phyloP scores from a whole-genome alignment of 257 asterid species.

The Catharanthus roseus region DNA sequence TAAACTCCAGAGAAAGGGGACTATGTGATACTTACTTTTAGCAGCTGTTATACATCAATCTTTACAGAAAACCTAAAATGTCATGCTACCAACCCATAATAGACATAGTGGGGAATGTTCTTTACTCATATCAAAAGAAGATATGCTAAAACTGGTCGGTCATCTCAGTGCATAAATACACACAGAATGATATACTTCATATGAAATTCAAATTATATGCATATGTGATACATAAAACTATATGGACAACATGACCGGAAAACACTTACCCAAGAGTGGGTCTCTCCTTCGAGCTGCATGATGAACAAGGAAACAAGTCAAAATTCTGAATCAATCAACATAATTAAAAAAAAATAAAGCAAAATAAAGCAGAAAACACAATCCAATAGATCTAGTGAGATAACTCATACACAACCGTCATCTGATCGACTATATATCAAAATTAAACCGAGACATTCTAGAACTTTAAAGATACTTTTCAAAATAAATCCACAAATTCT shows the following conservation, averaged over 20 bases:
- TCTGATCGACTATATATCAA: neutral
- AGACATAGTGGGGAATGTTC: neutral
- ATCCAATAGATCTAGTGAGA: slow-evolving; percentile 11
- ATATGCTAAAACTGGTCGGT: neutral
- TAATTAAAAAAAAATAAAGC: neutral
- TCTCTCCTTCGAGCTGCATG: slow-evolving; percentile 97
- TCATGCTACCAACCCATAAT: neutral
- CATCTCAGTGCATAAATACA: no score
- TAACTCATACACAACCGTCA: no score
- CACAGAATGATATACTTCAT: no score
- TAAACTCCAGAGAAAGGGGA: slow-evolving; percentile 1
- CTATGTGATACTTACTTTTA: neutral
- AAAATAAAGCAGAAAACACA: neutral
- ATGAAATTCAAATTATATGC: neutral
- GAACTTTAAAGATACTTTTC: neutral
- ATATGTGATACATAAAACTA: neutral
- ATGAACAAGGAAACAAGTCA: slow-evolving; percentile 14
- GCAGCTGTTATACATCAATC: neutral
- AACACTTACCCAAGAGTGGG: slow-evolving; percentile 96
- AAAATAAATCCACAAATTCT: slow-evolving; percentile 4
- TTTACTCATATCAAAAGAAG: neutral
- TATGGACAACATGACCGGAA: neutral
- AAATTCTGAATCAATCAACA: slow-evolving; percentile 15
- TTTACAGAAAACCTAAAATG: no score
- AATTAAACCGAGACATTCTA: neutral